Conservation (phyloP, 331 rosid genomes). For the Quercus tomentella region DNA sequence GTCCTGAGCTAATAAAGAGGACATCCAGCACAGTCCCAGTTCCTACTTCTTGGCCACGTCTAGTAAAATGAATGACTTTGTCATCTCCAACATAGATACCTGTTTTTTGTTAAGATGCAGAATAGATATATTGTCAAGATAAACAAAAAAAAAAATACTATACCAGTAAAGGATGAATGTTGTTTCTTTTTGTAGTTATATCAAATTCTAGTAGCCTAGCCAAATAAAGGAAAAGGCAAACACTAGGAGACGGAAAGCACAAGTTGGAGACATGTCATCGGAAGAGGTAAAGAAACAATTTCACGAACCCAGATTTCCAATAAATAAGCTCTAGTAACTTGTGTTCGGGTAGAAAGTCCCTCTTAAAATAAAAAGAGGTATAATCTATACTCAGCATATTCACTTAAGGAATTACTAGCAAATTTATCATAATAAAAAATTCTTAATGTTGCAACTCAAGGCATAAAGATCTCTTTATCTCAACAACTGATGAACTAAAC, state of each 20-base stretch:
- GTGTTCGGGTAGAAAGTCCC: background rate
- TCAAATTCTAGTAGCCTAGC: conserved; percentile 6
- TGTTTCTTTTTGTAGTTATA: background rate
- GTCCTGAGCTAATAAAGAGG: conserved; percentile 76
- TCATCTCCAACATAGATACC: conserved; percentile 78
- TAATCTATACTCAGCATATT: background rate
- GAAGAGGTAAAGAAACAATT: background rate
- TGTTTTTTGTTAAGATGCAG: conserved; percentile 24
- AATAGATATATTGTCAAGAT: background rate
- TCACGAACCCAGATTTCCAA: background rate
- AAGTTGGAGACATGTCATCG: background rate
- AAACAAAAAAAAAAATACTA: background rate
- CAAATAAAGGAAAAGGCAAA: background rate
- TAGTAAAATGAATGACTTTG: conserved; percentile 86
- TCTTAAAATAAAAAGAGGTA: background rate
- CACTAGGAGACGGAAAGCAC: background rate
- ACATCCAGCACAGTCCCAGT: conserved; percentile 84
- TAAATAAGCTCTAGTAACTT: background rate
- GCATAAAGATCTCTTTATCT: background rate
- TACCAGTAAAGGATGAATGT: background rate
- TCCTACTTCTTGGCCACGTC: conserved; percentile 97
- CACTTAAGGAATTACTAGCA: background rate
- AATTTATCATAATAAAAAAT: background rate
- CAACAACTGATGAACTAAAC: too few relatives aligned
- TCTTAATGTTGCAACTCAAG: too few relatives aligned